These are phyloP conservation scores for Phoma sp. DNA, from an alignment of 2,329 filamentous ascomycete species.

Conservation along the genomic window DNA sequence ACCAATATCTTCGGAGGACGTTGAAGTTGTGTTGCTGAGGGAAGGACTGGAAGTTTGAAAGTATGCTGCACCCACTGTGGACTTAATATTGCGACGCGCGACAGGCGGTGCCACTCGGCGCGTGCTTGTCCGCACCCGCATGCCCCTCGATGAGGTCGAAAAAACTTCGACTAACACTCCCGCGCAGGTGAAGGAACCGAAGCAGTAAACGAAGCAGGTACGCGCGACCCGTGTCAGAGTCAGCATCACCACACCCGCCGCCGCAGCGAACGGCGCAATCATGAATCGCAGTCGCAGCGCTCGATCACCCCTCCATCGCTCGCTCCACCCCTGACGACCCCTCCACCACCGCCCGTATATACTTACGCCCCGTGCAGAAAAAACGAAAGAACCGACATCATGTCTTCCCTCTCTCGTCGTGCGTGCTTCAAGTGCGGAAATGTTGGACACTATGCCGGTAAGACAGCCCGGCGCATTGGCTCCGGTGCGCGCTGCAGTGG, in stretches of 20 bases:
- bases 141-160: conserved; percentile 40
- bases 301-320: conserved; percentile 26
- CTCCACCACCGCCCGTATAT: conserved; percentile 18
- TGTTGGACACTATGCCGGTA: conserved; percentile 62
- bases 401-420: conserved; percentile 62
- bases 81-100: conserved; percentile 7
- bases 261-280: conserved; percentile 17
- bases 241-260: conserved; percentile 8
- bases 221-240: conserved; percentile 15
- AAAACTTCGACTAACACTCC: conserved; percentile 40
- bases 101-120: conserved; percentile 25
- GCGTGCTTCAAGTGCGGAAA: conserved; percentile 64
- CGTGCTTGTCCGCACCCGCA: conserved; percentile 30
- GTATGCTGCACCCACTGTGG: conserved; percentile 34
- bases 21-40: conserved; percentile 51
- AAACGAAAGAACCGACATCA: conserved; percentile 48
- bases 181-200: conserved; percentile 45
- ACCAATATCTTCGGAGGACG: conserved; percentile 43
- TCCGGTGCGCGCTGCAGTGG: conserved; percentile 28
- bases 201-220: conserved; percentile 42
- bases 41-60: conserved; percentile 48
- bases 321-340: conserved; percentile 20
- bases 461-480: conserved; percentile 30
- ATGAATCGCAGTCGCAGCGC: conserved; percentile 31
- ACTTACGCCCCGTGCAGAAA: conserved; percentile 35